phyloP scores from a whole-genome alignment of 352 stramenopile genomes.

The Pythium volutum region DNA sequence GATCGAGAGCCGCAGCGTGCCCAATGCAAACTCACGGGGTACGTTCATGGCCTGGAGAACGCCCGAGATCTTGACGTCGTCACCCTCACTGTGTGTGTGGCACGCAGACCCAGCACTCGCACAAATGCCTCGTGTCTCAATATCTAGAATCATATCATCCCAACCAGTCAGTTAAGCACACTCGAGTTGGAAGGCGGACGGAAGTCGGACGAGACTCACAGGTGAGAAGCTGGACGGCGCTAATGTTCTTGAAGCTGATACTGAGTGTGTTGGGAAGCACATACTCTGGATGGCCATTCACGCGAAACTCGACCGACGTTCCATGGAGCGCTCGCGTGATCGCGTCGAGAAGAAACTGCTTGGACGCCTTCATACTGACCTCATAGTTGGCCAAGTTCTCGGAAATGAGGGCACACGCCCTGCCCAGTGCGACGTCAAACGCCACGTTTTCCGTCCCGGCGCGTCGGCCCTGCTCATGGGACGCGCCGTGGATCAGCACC shows the following conservation, averaged over 20 bases:
- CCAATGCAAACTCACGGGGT: conserved; percentile 79
- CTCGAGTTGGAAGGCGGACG: too few species aligned
- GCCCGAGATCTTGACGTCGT: conserved; percentile 72
- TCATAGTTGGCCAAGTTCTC: conserved; percentile 73
- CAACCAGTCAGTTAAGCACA: neutral
- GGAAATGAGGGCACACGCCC: conserved; percentile 69
- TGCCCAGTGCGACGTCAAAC: conserved; percentile 92
- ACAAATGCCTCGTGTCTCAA: conserved; percentile 83
- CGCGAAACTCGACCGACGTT: conserved; percentile 50
- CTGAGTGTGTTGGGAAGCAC: conserved; percentile 96
- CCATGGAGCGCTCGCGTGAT: conserved; percentile 48
- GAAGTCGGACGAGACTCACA: conserved; percentile 28
- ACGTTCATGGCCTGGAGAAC: conserved; percentile 94
- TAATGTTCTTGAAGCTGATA: conserved; percentile 89
- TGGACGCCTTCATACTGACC: conserved; percentile 59
- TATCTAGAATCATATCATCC: conserved; percentile 29
- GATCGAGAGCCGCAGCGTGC: conserved; percentile 94
- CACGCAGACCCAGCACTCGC: conserved; percentile 93
- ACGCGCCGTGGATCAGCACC: conserved; percentile 89
- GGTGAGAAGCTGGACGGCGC: conserved; percentile 82
- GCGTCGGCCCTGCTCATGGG: conserved; percentile 90
- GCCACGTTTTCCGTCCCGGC: conserved; percentile 97
- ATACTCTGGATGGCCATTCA: conserved; percentile 82
- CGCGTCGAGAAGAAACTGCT: conserved; percentile 47
- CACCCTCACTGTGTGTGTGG: conserved; percentile 73